Conservation (phyloP, 805 yeast genomes). For the Metschnikowia aberdeeniae region DNA sequence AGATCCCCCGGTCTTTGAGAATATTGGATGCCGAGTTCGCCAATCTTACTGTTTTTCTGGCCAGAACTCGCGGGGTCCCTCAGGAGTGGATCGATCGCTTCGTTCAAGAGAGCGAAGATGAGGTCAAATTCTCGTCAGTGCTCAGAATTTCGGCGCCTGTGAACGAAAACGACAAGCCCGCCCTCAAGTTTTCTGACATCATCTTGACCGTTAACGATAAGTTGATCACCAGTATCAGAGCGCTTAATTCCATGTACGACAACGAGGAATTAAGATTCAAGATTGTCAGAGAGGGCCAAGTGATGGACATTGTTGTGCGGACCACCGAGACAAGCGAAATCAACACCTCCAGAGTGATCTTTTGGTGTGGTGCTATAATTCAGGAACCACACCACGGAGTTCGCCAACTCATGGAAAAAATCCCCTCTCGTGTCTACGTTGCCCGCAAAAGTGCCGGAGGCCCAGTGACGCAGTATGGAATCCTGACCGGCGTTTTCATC, state of each 20-base stretch:
- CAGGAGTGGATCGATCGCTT: constrained; percentile 73
- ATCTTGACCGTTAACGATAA: constrained; percentile 64
- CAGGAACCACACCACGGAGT: constrained; percentile 94
- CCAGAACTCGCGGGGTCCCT: constrained; percentile 83
- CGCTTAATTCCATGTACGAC: constrained; percentile 50
- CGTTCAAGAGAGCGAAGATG: constrained; percentile 60
- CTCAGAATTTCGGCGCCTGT: constrained; percentile 57
- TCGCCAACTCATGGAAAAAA: constrained; percentile 69
- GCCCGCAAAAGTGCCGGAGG: constrained; percentile 74
- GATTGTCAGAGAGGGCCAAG: constrained; percentile 68
- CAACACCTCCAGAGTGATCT: constrained; percentile 61
- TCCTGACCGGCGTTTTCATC: constrained; percentile 75
- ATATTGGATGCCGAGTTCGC: constrained; percentile 78
- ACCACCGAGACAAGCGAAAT: constrained; percentile 57
- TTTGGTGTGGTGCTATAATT: constrained; percentile 80
- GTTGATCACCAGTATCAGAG: constrained; percentile 63
- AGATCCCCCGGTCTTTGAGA: constrained; percentile 49
- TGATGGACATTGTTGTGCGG: constrained; percentile 57
- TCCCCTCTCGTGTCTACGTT: constrained; percentile 84
- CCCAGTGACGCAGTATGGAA: constrained; percentile 79
- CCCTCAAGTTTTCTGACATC: constrained; percentile 66
- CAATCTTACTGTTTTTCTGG: constrained; percentile 63
- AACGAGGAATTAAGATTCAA: constrained; percentile 49
- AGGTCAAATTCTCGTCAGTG: constrained; percentile 69
- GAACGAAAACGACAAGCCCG: constrained; percentile 24